Evolutionary conservation across 164 flowering plant genomes (phyloP).

Genomic region (Tetrastigma voinierianum): DNA sequence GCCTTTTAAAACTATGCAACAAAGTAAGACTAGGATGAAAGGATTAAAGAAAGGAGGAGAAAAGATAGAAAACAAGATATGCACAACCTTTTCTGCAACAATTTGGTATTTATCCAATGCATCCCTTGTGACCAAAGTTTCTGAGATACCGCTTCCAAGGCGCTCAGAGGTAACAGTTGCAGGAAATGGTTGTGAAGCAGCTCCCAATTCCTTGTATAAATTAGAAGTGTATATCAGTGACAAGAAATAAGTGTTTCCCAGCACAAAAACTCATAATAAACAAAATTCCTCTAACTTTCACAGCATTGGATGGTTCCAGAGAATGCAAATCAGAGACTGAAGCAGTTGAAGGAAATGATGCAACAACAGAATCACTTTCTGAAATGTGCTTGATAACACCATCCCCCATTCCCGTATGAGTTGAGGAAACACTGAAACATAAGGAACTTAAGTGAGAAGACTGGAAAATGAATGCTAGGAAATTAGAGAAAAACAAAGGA

Average conservation of each 20-base stretch:
- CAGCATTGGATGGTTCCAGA: slow-evolving; percentile 37
- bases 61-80: neutral
- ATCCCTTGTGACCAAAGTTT: slow-evolving; percentile 76
- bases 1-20: no score
- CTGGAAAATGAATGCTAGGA: neutral
- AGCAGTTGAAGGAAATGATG: slow-evolving; percentile 45
- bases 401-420: slow-evolving; percentile 47
- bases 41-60: neutral
- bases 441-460: neutral
- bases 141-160: slow-evolving; percentile 45
- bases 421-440: slow-evolving; percentile 48
- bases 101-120: slow-evolving; percentile 83
- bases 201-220: slow-evolving; percentile 51
- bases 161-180: slow-evolving; percentile 51
- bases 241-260: neutral
- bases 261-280: neutral
- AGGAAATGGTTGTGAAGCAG: slow-evolving; percentile 43
- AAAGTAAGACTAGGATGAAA: neutral
- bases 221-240: slow-evolving; percentile 5
- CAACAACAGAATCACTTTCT: slow-evolving; percentile 37
- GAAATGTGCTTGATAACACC: slow-evolving; percentile 38
- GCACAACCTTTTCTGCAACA: slow-evolving; percentile 69
- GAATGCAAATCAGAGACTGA: slow-evolving; percentile 48
- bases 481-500: neutral
- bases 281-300: slow-evolving; percentile 41